These are phyloP conservation scores for Eucalyptus shirleyi DNA, from an alignment of 345 rosid species.

Conservation along the genomic window DNA sequence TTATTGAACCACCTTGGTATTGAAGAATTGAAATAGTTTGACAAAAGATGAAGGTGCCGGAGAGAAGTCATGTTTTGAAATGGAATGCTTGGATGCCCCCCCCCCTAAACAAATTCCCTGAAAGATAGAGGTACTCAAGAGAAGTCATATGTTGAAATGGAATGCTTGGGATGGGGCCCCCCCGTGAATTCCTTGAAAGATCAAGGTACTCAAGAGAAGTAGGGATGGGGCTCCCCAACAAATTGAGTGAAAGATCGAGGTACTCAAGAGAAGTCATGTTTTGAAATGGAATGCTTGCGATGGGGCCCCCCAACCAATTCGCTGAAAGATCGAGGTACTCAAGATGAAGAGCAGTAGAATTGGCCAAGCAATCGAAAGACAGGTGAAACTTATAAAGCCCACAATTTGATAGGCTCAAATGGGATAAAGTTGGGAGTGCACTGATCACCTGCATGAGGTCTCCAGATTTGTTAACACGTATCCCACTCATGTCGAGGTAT, in stretches of 20 bases:
- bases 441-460: neutral
- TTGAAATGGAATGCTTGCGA: too few relatives aligned
- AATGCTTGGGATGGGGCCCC: neutral
- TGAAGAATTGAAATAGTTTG: neutral
- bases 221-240: too few relatives aligned
- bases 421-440: neutral
- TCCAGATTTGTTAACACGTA: fast-evolving
- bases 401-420: neutral
- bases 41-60: neutral
- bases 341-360: neutral
- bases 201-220: neutral
- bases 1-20: neutral
- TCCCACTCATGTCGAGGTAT: neutral
- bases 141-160: neutral
- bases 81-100: neutral
- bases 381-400: neutral
- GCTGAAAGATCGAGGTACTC: too few relatives aligned
- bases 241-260: too few relatives aligned
- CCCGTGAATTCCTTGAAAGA: fast-evolving
- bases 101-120: too few relatives aligned
- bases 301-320: too few relatives aligned
- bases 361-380: neutral
- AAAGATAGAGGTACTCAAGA: neutral
- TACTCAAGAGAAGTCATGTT: too few relatives aligned
- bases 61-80: too few relatives aligned